Evolutionary conservation across 345 rosid genomes (phyloP), one percentile per base, ranked within the genome.

Genomic region (Pelargonium nanum): DNA sequence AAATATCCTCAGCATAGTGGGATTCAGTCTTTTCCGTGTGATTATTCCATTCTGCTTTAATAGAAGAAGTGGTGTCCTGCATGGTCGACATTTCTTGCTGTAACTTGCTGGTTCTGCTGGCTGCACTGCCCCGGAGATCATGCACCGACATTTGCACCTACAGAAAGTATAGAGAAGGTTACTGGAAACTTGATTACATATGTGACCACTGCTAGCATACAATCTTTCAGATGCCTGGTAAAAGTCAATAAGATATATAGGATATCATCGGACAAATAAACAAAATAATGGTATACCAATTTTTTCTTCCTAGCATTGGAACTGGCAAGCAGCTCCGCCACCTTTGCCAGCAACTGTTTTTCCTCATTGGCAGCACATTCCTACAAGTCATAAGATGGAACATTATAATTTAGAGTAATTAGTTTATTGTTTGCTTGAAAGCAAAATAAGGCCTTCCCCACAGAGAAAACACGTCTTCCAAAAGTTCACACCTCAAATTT

Each of bases 21-120:
- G 91, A 71, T 75, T 94, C 99, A 58, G 86, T 86, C 71, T 67
- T 86, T 71, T 80, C 80, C 96, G 90, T 83, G 76, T 90, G 96
- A 57, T 64, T 26, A 1, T 58, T 81, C 99, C 99, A 94, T 74
- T 90, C 83, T 6, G 78, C 65, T 75, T 86, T 88, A 71, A 90
- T 75, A 17, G 85, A 79, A 44, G 79, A 80, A 30, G 96, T 79
- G 55, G 90, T 83, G 59, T 81, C 90, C 69, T 89, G 86, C 97
- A 94, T 82, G 19, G 93, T 88, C 54, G 89, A 83, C 95, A 88
- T 88, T 78, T 94, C 99, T 74, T 83, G 80, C 70, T 88, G 99
- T 60, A 90, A 65, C 32, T 80, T 81, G 59, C 57, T 74, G 48
- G 95, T 88, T 88, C 85, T 83, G 70, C 78, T 73, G 74, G 84